Base-by-base conservation (phyloP, 2,329 filamentous ascomycete genomes). In the Seiridium unicorne region DNA sequence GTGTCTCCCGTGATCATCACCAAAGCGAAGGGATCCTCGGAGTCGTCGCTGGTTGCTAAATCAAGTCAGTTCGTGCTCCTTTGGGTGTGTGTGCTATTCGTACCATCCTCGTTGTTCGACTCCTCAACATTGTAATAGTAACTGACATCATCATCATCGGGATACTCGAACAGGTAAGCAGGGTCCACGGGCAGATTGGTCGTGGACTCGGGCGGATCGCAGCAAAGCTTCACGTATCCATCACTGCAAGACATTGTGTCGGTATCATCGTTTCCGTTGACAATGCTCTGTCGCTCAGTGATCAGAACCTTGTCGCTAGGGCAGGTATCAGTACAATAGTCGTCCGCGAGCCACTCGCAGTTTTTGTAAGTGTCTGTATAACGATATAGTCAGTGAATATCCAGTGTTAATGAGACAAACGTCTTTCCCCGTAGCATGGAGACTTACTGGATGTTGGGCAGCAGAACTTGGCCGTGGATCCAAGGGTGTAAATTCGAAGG, bases 1-100 rank as follows among this genome's bases (percentile, higher is more conserved):
- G 48, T 51, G 5, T 51, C 48, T 34, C 48, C 48, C 32, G 48
- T 51, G 48, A 51, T 51, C 48, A 51, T 51, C 26, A 51, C 48
- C 9, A 51, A 32, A 13, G 48, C 48, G 8, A 51, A 51, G 2
- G 48, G 48, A 36, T 51, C 48, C 6, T 51, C 32, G 5, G 48
- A 51, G 7, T 51, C 32, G 32, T 51, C 48, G 8, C 35, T 34
- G 31, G 32, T 51, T 9, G 48, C 48, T 51, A 38, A 26, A 1
- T 3, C n/a, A 5, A 34, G 13, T 35, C 35, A 36, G 32, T 34
- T n/a, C 7, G 48, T 51, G 8, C 3, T 10, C 18, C 8, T 18
- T 26, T 3, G 46, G 8, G 46, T 48, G 9, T 5, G 6, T 10
- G 5, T 5, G 3, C 9, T 18, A 44, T 51, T 36, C 48, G 32